Percentiles rank a stretch among this genome's conserved stretches.
These are phyloP conservation scores for Lobulomyces angularis DNA, from an alignment of 192 early-diverging fungal species.

Conservation along the genomic window DNA sequence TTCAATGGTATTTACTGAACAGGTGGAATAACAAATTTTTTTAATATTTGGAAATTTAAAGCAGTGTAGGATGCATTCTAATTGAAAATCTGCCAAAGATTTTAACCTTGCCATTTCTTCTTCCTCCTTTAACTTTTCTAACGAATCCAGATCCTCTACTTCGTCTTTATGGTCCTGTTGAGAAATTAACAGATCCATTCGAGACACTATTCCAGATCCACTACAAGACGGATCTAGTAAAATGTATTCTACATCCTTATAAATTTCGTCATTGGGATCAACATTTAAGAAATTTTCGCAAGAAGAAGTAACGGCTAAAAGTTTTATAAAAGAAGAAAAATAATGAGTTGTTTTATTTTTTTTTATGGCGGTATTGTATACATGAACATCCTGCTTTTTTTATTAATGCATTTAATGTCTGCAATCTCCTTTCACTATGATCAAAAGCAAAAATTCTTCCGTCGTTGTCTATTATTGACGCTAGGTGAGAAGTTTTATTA, in stretches of 20 bases:
- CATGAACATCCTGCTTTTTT: constrained; percentile 68
- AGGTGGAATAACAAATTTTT: constrained; percentile 87
- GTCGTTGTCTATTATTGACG: constrained; percentile 72
- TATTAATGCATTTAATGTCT: constrained; percentile 60
- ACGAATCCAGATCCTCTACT: constrained; percentile 37
- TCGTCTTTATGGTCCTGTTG: constrained; percentile 19
- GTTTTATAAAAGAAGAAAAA: background rate
- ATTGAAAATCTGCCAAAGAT: constrained; percentile 78
- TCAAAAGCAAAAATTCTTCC: constrained; percentile 89
- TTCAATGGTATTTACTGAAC: constrained; percentile 81
- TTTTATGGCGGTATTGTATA: no score
- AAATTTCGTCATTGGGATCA: constrained; percentile 51
- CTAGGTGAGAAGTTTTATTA: constrained; percentile 94
- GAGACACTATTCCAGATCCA: constrained; percentile 84
- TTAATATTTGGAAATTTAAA: constrained; percentile 65
- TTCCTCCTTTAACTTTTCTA: no score
- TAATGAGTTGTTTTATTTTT: no score
- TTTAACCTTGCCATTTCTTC: no score
- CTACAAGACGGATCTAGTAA: constrained; percentile 93
- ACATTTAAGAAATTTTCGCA: constrained; percentile 68
- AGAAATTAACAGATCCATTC: constrained; percentile 41
- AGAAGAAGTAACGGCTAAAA: constrained; percentile 57
- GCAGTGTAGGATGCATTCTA: constrained; percentile 66
- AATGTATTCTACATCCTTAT: constrained; percentile 54
- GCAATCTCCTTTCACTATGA: constrained; percentile 59